Base-by-base conservation (phyloP, 352 stramenopile species). In the Phytophthora syringae region DNA sequence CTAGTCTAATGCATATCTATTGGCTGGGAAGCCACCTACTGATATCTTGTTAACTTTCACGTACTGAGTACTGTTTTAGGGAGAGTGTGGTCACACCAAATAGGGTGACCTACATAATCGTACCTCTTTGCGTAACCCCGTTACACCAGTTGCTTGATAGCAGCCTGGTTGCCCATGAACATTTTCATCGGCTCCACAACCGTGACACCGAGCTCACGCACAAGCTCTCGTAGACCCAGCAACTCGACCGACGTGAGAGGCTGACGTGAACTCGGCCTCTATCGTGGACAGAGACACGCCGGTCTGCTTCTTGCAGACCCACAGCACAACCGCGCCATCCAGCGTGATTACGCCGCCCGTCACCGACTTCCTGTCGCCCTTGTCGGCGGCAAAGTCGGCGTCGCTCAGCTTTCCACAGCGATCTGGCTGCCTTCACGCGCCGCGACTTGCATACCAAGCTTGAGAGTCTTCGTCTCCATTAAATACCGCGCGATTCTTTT, bases 401-500 rank as follows among this genome's bases (percentile, higher is more conserved):
- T 76, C 61, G 11, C 28, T 69, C 58, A 72, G 11, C 5, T 37
- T 16, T 56, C 49, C 1, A 72, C 16, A 16, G 25, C 1, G 18
- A 21, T 30, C 10, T 6, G 57, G 4, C 10, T 2, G 7, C 3
- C 52, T 7, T 24, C 7, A 27, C 13, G 5, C 21, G n/a, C n/a
- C n/a, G n/a, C n/a, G n/a, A n/a, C n/a, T n/a, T n/a, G n/a, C 56
- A 70, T 72, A 2, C 5, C 2, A 7, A 76, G 30, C 47, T 65
- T 55, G 28, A 65, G 9, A 6, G 18, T 24, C 28, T 22, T 57
- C 1, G 61, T 62, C 6, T 42, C 67, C 6, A 50, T 64, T n/a
- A 76, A 24, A 28, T 76, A 76, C 6, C 56, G 32, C 13, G 39
- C 9, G 21, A 76, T 63, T 16, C 57, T n/a, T 42, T 66, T 67